Base-by-base conservation (phyloP, 2,329 filamentous ascomycete species). In the Podosphaera fusca region DNA sequence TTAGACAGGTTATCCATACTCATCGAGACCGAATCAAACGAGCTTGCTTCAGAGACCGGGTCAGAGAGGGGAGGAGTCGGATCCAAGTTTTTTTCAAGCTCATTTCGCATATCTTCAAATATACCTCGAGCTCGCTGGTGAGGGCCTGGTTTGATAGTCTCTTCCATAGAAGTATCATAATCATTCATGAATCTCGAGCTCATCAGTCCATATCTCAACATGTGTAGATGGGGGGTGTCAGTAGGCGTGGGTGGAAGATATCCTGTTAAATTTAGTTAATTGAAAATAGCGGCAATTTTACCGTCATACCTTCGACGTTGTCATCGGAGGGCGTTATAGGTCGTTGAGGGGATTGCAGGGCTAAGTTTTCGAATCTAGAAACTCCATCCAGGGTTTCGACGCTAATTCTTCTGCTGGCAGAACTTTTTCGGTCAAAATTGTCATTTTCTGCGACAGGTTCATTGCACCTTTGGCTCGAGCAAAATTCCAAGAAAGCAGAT, bases 181-280 rank as follows among this genome's bases (percentile, higher is more conserved):
- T 73, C 74, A 33, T 81, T 78, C 2, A 74, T 67, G 64, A 83
- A 83, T 56, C 82, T 71, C 63, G 74, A 71, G 55, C 62, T 63
- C 31, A 63, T 63, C 31, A 64, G 62, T 29, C 64, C 63, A 55
- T 64, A 61, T 58, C 67, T 66, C 56, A 66, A 58, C 56, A 61
- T 64, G 55, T 71, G 69, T 59, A 75, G 69, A 60, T 75, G 73
- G 49, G 82, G 81, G 29, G 80, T 84, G 56, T 80, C 78, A 63
- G 76, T 77, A 56, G 84, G 82, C 34, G 83, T 86, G 51, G 81
- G 76, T 58, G 82, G 82, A 61, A 79, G 78, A 63, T 79, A 82
- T 61, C 72, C 81, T 81, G 61, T 71, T 49, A 64, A 12, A 40
- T 51, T 66, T 56, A 65, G 62, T 50, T 53, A 31, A 14, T 10